A percentile compares a stretch with the other conserved stretches of the same genome.
phyloP scores from a whole-genome alignment of 2,329 filamentous ascomycete genomes.

The Fusarium austroafricanum region DNA sequence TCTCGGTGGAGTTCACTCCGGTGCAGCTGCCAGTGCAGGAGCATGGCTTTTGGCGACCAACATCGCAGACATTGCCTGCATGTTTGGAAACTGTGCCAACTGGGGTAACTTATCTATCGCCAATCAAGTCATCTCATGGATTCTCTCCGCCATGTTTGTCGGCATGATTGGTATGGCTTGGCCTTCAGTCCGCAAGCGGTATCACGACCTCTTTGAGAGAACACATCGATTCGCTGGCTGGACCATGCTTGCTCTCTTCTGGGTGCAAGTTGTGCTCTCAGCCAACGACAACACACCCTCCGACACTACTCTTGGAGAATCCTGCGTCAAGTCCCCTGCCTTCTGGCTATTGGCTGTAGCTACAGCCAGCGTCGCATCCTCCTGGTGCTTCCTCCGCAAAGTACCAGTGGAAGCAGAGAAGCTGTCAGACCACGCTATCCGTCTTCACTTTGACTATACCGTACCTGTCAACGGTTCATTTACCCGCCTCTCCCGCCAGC shows the following conservation, averaged over 20 bases:
- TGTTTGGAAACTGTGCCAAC: constrained; percentile 27
- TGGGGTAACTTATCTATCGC: constrained; percentile 52
- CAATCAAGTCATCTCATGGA: constrained; percentile 62
- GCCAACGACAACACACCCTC: constrained; percentile 55
- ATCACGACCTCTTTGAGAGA: constrained; percentile 77
- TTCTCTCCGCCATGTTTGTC: constrained; percentile 69
- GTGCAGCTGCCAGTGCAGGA: constrained; percentile 60
- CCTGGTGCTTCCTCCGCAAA: constrained; percentile 78
- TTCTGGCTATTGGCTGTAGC: constrained; percentile 76
- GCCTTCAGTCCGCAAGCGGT: constrained; percentile 69
- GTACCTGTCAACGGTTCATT: constrained; percentile 62
- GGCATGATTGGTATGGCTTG: constrained; percentile 71
- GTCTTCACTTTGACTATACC: constrained; percentile 75
- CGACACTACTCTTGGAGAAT: constrained; percentile 50
- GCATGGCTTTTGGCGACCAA: constrained; percentile 60
- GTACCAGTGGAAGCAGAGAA: constrained; percentile 73
- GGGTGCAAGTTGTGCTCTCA: constrained; percentile 69
- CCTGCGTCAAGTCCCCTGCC: constrained; percentile 54
- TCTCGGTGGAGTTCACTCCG: constrained; percentile 63
- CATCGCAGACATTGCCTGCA: constrained; percentile 42
- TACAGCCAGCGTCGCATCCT: constrained; percentile 73
- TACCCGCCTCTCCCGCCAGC: constrained; percentile 68
- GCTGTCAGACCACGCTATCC: constrained; percentile 79
- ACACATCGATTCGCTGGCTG: constrained; percentile 79
- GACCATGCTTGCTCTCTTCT: constrained; percentile 74